These are phyloP conservation scores for Kockovaella imperatae DNA, from an alignment of 768 basidiomycete genomes.

Conservation along the genomic window DNA sequence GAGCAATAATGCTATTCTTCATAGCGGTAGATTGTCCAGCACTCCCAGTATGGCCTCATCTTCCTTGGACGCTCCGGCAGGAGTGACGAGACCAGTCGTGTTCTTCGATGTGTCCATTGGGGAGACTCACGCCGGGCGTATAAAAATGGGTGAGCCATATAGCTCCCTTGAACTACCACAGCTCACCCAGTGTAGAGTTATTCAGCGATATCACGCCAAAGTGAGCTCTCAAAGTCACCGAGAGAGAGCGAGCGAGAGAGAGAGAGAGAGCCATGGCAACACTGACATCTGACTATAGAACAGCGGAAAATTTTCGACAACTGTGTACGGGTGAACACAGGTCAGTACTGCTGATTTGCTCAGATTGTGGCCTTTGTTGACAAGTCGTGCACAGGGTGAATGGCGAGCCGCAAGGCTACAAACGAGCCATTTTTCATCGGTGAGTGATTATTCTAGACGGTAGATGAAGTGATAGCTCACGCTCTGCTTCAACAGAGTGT, in stretches of 20 bases:
- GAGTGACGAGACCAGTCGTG: constrained; percentile 63
- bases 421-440: constrained; percentile 86
- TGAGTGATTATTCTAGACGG: constrained; percentile 44
- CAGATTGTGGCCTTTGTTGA: background rate
- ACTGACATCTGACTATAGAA: constrained; percentile 52
- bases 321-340: constrained; percentile 95
- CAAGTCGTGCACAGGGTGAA: constrained; percentile 54
- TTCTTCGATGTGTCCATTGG: constrained; percentile 98
- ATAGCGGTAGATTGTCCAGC: no score
- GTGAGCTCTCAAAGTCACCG: constrained; percentile 55
- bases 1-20: no score
- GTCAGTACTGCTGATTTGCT: constrained; percentile 48
- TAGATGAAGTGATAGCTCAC: constrained; percentile 12
- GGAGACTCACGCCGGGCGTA: constrained; percentile 85
- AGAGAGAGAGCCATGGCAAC: background rate
- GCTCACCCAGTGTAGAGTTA: constrained; percentile 49
- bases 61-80: constrained; percentile 34
- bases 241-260: background rate
- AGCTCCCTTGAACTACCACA: background rate
- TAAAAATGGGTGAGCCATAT: constrained; percentile 66
- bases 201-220: constrained; percentile 94
- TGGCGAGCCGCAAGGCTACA: constrained; percentile 81
- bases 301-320: constrained; percentile 96
- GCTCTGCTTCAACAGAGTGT: constrained; percentile 57
- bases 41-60: constrained; percentile 19